These are phyloP conservation scores for Cercospora sp. DNA, from an alignment of 2,329 filamentous ascomycete genomes.

Conservation along the genomic window DNA sequence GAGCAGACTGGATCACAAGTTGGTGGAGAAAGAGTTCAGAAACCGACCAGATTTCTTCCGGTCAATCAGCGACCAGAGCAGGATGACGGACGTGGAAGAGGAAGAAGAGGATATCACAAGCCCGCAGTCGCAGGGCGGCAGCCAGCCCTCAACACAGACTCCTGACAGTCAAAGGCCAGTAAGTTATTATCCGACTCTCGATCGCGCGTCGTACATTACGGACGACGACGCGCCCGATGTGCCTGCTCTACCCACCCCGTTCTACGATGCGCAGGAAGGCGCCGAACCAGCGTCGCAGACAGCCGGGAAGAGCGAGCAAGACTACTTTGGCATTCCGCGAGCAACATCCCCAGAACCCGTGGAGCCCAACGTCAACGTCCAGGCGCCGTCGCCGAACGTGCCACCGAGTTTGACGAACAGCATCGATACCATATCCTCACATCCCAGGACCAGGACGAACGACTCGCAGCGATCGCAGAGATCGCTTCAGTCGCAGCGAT, in stretches of 20 bases:
- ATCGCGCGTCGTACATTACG: slow-evolving; percentile 28
- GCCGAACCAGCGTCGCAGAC: slow-evolving; percentile 17
- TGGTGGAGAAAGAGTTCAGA: slow-evolving; percentile 77
- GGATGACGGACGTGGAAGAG: slow-evolving; percentile 40
- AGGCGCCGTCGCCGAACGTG: slow-evolving; percentile 46
- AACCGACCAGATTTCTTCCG: slow-evolving; percentile 80
- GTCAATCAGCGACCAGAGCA: slow-evolving; percentile 60
- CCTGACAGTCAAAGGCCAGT: slow-evolving; percentile 40
- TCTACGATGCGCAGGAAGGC: slow-evolving; percentile 31
- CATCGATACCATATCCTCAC: slow-evolving; percentile 40
- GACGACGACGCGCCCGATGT: slow-evolving; percentile 20
- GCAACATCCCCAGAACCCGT: slow-evolving; percentile 49
- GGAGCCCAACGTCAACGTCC: slow-evolving; percentile 45
- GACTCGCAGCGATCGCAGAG: slow-evolving; percentile 37
- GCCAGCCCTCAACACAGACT: slow-evolving; percentile 15
- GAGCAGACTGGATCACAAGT: slow-evolving; percentile 81
- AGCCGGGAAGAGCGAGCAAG: slow-evolving; percentile 17
- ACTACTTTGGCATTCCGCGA: slow-evolving; percentile 51
- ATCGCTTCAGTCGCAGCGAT: slow-evolving; percentile 26
- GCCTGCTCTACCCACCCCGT: slow-evolving; percentile 27
- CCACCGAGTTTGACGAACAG: slow-evolving; percentile 41
- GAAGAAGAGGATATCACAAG: slow-evolving; percentile 53
- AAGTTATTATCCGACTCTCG: slow-evolving; percentile 40
- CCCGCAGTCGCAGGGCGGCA: slow-evolving; percentile 25
- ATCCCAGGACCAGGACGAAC: slow-evolving; percentile 45